A percentile compares a stretch with the other conserved stretches of the same genome.
Evolutionary conservation across 805 yeast species (phyloP).

Genomic region (Zygosaccharomyces siamensis): DNA sequence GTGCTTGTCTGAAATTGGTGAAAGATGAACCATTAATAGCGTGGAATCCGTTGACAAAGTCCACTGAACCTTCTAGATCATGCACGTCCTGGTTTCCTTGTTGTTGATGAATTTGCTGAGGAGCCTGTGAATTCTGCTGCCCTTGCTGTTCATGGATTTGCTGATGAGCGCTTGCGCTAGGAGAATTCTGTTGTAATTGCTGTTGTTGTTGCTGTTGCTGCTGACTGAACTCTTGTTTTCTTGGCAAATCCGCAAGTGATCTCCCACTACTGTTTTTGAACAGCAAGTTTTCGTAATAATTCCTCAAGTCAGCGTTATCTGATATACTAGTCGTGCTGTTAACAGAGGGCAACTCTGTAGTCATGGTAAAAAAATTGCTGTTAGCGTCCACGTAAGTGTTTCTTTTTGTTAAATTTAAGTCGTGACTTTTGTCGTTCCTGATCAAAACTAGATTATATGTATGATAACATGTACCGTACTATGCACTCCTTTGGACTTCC

Average conservation of each 20-base stretch:
- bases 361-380: slow-evolving; percentile 4
- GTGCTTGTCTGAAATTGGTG: slow-evolving; percentile 11
- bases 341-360: slow-evolving; percentile 31
- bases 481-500: background rate
- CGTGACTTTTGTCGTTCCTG: background rate
- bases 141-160: background rate
- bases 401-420: background rate
- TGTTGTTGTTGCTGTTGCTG: slow-evolving; percentile 11
- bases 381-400: background rate
- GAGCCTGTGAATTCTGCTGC: background rate
- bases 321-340: slow-evolving; percentile 34
- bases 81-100: background rate
- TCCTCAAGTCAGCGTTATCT: slow-evolving; percentile 32
- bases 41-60: slow-evolving; percentile 29
- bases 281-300: slow-evolving; percentile 33
- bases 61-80: slow-evolving; percentile 7
- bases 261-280: slow-evolving; percentile 33
- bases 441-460: slow-evolving; percentile 1
- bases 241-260: slow-evolving; percentile 32
- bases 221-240: slow-evolving; percentile 13
- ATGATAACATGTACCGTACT: slow-evolving; percentile 2
- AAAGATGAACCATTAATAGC: slow-evolving; percentile 11
- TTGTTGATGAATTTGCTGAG: background rate
- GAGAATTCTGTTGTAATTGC: background rate
- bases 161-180: background rate